These are phyloP conservation scores for Hemileccinum rubropunctum DNA, from an alignment of 768 basidiomycete genomes.

Conservation along the genomic window DNA sequence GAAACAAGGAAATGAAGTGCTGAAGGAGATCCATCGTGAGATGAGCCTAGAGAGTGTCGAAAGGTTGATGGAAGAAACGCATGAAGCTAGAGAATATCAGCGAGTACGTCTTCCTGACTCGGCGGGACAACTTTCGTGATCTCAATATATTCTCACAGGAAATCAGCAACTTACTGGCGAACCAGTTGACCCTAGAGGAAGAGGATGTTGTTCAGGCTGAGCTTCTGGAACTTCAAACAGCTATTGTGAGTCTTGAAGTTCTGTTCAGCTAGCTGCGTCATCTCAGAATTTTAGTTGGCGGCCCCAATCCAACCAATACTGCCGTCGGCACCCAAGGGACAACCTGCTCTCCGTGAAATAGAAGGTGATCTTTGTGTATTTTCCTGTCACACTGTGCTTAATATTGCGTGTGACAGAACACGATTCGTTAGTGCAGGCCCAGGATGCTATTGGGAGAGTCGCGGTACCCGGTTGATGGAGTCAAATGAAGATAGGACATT, in stretches of 20 bases:
- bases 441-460: conserved; percentile 10
- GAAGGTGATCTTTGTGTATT: conserved; percentile 29
- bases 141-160: conserved; percentile 53
- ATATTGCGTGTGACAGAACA: conserved; percentile 2
- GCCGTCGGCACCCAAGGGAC: conserved; percentile 52
- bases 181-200: conserved; percentile 80
- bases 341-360: conserved; percentile 34
- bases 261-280: neutral
- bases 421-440: neutral
- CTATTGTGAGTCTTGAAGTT: conserved; percentile 45
- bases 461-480: conserved; percentile 23
- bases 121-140: neutral
- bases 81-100: conserved; percentile 91
- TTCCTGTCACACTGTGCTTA: conserved; percentile 3
- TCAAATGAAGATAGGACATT: too few species aligned
- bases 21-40: conserved; percentile 93
- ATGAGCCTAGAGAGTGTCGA: conserved; percentile 93
- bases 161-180: conserved; percentile 83
- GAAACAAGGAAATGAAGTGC: conserved; percentile 88
- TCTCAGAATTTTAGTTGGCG: conserved; percentile 27
- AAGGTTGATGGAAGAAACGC: conserved; percentile 87
- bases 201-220: conserved; percentile 93
- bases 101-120: conserved; percentile 48
- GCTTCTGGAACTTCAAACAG: conserved; percentile 63
- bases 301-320: conserved; percentile 36